Percentiles rank a stretch among this genome's conserved stretches.
Conservation (phyloP, 2,329 filamentous ascomycete genomes). For the Tetracladium maxilliforme region DNA sequence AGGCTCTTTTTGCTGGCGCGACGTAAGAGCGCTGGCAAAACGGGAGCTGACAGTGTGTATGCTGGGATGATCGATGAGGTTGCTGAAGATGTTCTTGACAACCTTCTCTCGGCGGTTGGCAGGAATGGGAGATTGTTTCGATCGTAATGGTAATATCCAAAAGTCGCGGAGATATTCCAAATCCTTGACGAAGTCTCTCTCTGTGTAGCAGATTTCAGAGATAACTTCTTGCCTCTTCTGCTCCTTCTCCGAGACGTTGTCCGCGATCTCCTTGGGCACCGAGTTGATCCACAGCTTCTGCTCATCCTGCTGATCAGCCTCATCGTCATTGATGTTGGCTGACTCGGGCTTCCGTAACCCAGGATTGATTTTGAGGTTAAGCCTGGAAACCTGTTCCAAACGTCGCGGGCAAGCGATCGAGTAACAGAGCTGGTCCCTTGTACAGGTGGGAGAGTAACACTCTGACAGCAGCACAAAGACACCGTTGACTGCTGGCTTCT, state of each 20-base stretch:
- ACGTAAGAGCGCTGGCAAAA: conserved; percentile 76
- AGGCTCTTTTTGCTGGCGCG: conserved; percentile 77
- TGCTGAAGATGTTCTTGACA: conserved; percentile 88
- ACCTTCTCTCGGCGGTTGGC: conserved; percentile 78
- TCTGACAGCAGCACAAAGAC: conserved; percentile 94
- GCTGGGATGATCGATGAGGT: conserved; percentile 69
- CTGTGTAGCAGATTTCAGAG: conserved; percentile 96
- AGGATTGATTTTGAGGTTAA: conserved; percentile 87
- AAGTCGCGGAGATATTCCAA: conserved; percentile 95
- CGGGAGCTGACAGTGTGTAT: conserved; percentile 84
- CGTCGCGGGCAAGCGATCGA: conserved; percentile 92
- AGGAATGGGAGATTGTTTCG: conserved; percentile 74
- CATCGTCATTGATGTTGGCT: conserved; percentile 67
- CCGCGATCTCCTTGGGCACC: conserved; percentile 85
- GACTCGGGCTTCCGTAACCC: conserved; percentile 56
- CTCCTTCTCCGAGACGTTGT: conserved; percentile 77
- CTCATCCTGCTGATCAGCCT: conserved; percentile 72
- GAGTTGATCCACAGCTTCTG: conserved; percentile 99
- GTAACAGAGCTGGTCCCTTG: conserved; percentile 87
- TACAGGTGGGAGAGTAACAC: conserved; percentile 96
- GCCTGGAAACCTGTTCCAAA: conserved; percentile 82
- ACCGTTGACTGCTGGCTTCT: conserved; percentile 66
- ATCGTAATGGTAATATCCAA: conserved; percentile 88
- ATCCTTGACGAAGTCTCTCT: conserved; percentile 97
- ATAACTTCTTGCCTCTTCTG: conserved; percentile 98